phyloP scores from a whole-genome alignment of 225 moss, liverwort and hornwort genomes.

The Lunularia cruciata region DNA sequence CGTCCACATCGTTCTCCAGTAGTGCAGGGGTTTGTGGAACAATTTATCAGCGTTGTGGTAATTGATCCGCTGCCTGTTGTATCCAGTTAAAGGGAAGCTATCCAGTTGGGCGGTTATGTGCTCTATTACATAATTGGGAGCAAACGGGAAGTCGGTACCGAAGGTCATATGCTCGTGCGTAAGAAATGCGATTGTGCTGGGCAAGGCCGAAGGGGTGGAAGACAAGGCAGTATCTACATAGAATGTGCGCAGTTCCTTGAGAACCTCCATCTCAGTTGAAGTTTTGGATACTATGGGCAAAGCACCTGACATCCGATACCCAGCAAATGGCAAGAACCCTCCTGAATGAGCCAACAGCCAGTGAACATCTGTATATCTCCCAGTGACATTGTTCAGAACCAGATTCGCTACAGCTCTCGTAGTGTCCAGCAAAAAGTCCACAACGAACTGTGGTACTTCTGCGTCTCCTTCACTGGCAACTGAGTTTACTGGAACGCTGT shows the following conservation, averaged over 20 bases:
- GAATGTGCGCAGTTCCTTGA: constrained; percentile 12
- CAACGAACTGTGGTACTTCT: constrained; percentile 16
- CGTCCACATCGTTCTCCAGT: constrained; percentile 15
- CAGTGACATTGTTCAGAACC: constrained; percentile 33
- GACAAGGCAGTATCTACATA: constrained; percentile 16
- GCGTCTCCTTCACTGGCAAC: neutral
- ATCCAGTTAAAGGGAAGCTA: neutral
- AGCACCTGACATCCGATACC: constrained; percentile 14
- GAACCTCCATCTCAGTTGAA: neutral
- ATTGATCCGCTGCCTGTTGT: neutral
- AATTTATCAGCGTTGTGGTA: constrained; percentile 10
- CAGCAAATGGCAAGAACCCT: constrained; percentile 26
- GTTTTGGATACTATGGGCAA: neutral
- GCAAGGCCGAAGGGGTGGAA: constrained; percentile 19
- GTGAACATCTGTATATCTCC: constrained; percentile 27
- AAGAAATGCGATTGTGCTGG: constrained; percentile 20
- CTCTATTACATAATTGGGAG: constrained; percentile 12
- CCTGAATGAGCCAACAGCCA: constrained; percentile 23
- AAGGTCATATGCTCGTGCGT: constrained; percentile 17
- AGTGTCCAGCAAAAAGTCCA: constrained; percentile 35
- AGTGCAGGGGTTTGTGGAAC: constrained; percentile 6
- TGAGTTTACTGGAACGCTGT: constrained; percentile 1
- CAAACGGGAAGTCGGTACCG: constrained; percentile 25
- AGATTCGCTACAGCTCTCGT: constrained; percentile 33
- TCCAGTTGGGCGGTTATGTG: constrained; percentile 5